phyloP scores from a whole-genome alignment of 2,329 filamentous ascomycete species.

The Aspergillus fischeri region DNA sequence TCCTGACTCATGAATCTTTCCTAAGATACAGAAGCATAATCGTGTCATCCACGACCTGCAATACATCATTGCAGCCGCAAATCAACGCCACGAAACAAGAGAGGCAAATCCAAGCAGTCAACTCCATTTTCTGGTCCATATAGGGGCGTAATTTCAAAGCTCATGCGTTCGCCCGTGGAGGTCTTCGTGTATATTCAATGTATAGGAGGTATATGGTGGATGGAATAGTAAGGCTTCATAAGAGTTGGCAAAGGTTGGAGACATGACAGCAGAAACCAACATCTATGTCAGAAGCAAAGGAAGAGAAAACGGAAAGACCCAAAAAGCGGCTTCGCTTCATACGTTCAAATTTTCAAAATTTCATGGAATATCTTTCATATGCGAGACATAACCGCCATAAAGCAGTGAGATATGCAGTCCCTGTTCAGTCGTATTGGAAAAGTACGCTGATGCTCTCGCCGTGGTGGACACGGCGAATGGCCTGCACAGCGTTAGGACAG shows the following conservation, averaged over 20 bases:
- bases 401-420: constrained; percentile 4
- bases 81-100: background rate
- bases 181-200: background rate
- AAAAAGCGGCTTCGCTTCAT: background rate
- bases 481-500: constrained; percentile 44
- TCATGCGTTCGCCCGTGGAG: background rate
- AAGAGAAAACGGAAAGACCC: background rate
- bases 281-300: background rate
- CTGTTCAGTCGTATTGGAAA: constrained; percentile 71
- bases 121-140: background rate
- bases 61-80: background rate
- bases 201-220: background rate
- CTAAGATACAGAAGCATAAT: background rate
- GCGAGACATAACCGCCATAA: constrained; percentile 7
- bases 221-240: background rate
- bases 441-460: constrained; percentile 96
- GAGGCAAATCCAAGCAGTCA: background rate
- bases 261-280: background rate
- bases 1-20: background rate
- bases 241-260: background rate
- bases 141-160: background rate
- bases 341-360: background rate
- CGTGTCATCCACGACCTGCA: background rate
- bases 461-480: constrained; percentile 92
- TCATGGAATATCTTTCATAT: constrained; percentile 1